Base-by-base conservation (phyloP, 495 filamentous ascomycete species). In the Podospora comata region DNA sequence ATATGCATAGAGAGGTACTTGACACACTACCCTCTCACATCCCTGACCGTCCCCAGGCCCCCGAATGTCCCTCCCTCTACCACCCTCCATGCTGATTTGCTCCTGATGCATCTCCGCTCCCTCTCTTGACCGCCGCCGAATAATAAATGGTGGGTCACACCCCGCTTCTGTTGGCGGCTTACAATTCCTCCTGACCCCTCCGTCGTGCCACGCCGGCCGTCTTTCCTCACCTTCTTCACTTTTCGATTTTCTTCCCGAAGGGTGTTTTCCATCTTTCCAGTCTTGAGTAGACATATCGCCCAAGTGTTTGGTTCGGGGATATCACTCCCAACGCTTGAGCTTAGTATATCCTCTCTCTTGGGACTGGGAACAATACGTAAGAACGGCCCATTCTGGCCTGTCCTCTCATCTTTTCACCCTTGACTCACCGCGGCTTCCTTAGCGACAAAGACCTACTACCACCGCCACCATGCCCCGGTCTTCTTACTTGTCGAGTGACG, bases 141-240 rank as follows among this genome's bases (percentile, higher is more conserved):
- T 74, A 76, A 75, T 74, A 77, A 75, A 75, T 73, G 76, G 73
- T 75, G 73, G 75, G 73, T 74, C 74, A 72, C 73, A 72, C 71
- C 76, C 75, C 75, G 72, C 75, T 72, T 26, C 68, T 65, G 71
- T 64, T 71, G 68, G 64, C 68, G 67, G 73, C 70, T 73, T 62
- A 71, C 74, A 62, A 68, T 75, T 71, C 70, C 72, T 75, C 68
- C 74, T 77, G 73, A 76, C 74, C 76, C 74, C 76, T 69, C 75
- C 55, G 66, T 69, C 55, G 64, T 69, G 67, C 70, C 68, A 54
- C 56, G 56, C 66, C 58, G 59, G 26, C 64, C 34, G 54, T 53
- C 18, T 68, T 68, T 56, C 64, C 53, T 54, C 60, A 23, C 60
- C 67, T 60, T 44, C 59, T 30, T 55, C 30, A 39, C 32, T 63